Evolutionary conservation across 768 basidiomycete genomes (phyloP), one percentile per base, ranked within the genome.

Genomic region (Tylopilus felleus): DNA sequence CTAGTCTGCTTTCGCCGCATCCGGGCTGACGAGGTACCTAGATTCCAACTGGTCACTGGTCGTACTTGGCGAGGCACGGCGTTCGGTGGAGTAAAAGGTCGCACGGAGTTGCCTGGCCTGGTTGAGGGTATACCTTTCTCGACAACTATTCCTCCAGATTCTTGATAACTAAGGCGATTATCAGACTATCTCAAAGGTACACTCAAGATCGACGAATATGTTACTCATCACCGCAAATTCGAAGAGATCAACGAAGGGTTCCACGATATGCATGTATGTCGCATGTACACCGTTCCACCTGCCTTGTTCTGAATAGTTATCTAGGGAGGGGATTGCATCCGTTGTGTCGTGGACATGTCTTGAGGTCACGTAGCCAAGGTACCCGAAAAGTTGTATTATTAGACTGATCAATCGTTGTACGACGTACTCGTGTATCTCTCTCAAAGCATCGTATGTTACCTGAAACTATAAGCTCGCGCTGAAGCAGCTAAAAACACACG

Each of bases 71-170:
- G 93, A 65, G 97, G 97, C 41, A 77, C 82, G 33, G 97, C 97
- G 3, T 99, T 98, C 65, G 97, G 97, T 52, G 97, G 97, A 49
- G 95, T 99, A 60, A 98, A 98, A 76, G 97, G 96, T 33, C 84
- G 97, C 53, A 93, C 95, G 17, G 96, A 98, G 73, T 77, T 98
- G 39, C 95, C 95, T 41, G 91, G 90, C 22, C 84, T 98, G 31
- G 94, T 98, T 8, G 85, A 95, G 71, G 91, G 92, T 91, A 56
- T 61, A 72, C 29, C 14, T 58, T 5, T 49, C 27, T 29, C 40
- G 36, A 4, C 10, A 6, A 35, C 19, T 19, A 0, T 19, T 17
- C 10, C n/a, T 42, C 17, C 22, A 16, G 46, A 35, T 28, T 19
- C 12, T 12, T 49, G 28, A 44, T 42, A 0, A 42, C 50, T 46